Evolutionary conservation across 352 stramenopile species (phyloP), one percentile per base, ranked within the genome.

Genomic region (Phytopythium sindhum): DNA sequence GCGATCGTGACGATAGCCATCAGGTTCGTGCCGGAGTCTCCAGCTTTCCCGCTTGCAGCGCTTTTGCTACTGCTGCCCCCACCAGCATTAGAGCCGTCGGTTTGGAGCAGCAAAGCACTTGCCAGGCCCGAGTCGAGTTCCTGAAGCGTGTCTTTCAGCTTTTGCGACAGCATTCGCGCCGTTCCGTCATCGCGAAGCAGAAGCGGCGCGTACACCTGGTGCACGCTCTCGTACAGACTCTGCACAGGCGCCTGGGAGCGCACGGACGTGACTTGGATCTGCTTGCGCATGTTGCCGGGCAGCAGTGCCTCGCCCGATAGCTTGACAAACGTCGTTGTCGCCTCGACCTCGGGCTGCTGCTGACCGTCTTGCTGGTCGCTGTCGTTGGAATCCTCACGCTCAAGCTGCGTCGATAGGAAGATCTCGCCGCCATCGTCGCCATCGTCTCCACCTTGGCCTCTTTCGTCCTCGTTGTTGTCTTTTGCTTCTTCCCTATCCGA

Each of bases 181-280:
- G 65, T 74, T 2, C 66, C 69, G 53, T 86, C 78, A 39, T 80
- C 80, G 23, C 70, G 59, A 24, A 96, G 72, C 54, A 96, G 63
- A 48, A 92, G 64, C 28, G 88, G 88, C 8, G 88, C 84, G 48
- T 92, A 96, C 42, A 96, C 81, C 26, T 95, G 77, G 59, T 95
- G 81, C 57, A 96, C 71, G 11, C 68, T 80, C 61, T 92, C 78
- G 59, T 93, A 96, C 4, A 96, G 76, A 69, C 80, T 92, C 57
- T 84, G 72, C 42, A 96, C 66, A 7, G 88, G 88, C 35, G 82
- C 86, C 33, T 89, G 80, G 11, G 56, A 44, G 26, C 78, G 61
- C 28, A 90, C 72, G 3, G 82, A 88, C 24, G 81, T 87, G 31
- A 96, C 68, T 39, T 93, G 80, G 21, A 96, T 70, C 62, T 77